phyloP scores from a whole-genome alignment of 495 filamentous ascomycete species.

The Lophium mytilinum region DNA sequence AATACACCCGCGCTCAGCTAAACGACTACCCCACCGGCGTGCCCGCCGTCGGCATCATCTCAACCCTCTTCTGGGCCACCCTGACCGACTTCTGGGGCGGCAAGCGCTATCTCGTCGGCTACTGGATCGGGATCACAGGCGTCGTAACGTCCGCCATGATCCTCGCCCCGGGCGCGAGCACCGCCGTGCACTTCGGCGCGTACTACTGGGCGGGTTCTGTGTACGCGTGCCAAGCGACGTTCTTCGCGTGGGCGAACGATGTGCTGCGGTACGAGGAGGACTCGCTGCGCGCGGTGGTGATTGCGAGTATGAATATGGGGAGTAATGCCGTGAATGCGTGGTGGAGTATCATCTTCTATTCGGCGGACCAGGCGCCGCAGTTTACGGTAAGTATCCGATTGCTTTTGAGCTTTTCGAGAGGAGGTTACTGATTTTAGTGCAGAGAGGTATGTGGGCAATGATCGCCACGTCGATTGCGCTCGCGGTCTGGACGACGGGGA shows the following conservation, averaged over 20 bases:
- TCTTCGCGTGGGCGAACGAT: slow-evolving; percentile 58
- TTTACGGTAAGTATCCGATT: slow-evolving; percentile 39
- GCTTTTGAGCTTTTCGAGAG: background rate
- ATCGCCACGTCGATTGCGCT: slow-evolving; percentile 21
- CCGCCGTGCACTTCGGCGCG: slow-evolving; percentile 40
- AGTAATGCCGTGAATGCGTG: slow-evolving; percentile 50
- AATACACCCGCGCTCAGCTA: slow-evolving; percentile 27
- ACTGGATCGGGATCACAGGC: slow-evolving; percentile 45
- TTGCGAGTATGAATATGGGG: slow-evolving; percentile 71
- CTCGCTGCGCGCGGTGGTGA: slow-evolving; percentile 76
- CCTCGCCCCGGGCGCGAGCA: slow-evolving; percentile 35
- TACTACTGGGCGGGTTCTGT: slow-evolving; percentile 49
- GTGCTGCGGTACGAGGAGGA: slow-evolving; percentile 67
- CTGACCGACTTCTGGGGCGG: slow-evolving; percentile 45
- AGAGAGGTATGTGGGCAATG: slow-evolving; percentile 25
- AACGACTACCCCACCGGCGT: slow-evolving; percentile 41
- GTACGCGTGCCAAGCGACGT: slow-evolving; percentile 51
- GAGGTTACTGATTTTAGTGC: background rate
- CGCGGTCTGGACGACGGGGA: slow-evolving; percentile 19
- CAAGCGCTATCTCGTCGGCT: slow-evolving; percentile 45
- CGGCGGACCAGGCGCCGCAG: slow-evolving; percentile 48
- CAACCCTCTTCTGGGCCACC: slow-evolving; percentile 47
- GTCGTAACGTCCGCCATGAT: slow-evolving; percentile 43
- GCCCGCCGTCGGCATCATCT: slow-evolving; percentile 41
- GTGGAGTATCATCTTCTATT: slow-evolving; percentile 61